Conservation (phyloP, 2,329 filamentous ascomycete species). For the Aspergillus proliferans region DNA sequence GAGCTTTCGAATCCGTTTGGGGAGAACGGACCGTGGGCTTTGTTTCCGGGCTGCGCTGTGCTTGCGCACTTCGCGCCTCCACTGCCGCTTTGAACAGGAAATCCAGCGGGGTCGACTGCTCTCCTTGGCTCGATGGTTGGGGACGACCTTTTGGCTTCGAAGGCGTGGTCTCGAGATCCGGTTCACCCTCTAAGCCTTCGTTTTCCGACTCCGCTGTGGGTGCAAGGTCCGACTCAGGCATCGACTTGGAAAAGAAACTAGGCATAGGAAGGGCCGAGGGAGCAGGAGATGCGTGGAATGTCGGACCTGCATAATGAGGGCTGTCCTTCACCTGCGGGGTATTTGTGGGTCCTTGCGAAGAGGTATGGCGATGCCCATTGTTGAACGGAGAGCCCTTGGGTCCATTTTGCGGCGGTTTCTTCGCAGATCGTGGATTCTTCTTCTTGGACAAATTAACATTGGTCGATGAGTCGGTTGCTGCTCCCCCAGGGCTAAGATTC, state of each 20-base stretch:
- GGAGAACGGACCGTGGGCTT: conserved; percentile 48
- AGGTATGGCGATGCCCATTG: conserved; percentile 25
- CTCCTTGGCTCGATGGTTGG: conserved; percentile 35
- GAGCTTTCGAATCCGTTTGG: conserved; percentile 30
- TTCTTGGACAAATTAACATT: conserved; percentile 28
- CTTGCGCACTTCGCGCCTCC: conserved; percentile 53
- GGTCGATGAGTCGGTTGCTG: conserved; percentile 24
- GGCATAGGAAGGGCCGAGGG: conserved; percentile 85
- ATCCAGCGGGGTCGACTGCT: conserved; percentile 69
- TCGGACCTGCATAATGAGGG: conserved; percentile 72
- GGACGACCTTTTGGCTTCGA: conserved; percentile 40
- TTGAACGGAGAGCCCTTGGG: conserved; percentile 21
- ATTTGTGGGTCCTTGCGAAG: conserved; percentile 35
- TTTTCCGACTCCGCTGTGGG: conserved; percentile 34
- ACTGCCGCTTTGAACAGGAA: conserved; percentile 84
- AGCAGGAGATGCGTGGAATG: conserved; percentile 90
- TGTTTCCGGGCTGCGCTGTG: conserved; percentile 39
- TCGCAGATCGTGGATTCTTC: conserved; percentile 30
- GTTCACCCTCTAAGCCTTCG: conserved; percentile 30
- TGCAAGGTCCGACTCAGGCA: conserved; percentile 54
- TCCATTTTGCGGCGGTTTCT: conserved; percentile 28
- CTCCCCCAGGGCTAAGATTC: conserved; percentile 25
- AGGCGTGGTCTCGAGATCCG: conserved; percentile 34
- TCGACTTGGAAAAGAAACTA: conserved; percentile 73
- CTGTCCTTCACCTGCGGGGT: conserved; percentile 37